Base-by-base conservation (phyloP, 768 basidiomycete genomes). In the Rhodotorula sphaerocarpa region DNA sequence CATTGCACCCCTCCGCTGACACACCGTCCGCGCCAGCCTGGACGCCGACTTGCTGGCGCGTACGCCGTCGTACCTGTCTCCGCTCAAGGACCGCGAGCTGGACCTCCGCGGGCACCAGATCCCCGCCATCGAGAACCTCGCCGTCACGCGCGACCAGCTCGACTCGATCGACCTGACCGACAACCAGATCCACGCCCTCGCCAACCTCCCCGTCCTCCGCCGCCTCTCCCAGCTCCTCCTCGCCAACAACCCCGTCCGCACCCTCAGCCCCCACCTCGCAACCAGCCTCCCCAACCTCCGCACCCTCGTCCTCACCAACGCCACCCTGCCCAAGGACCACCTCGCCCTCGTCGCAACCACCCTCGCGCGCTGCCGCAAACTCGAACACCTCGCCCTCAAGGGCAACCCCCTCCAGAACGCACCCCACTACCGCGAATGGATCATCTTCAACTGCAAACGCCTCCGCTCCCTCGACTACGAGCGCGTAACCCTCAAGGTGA, bases 391-490 rank as follows among this genome's bases (percentile, higher is more conserved):
- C 54, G 83, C 83, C 42, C 77, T 92, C 69, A 70, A 88, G 67
- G 89, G 88, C 28, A 88, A 88, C 70, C 88, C 90, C 58, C 87
- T 91, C 36, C 78, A 81, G 74, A 86, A 90, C 79, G 87, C 87
- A 81, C 88, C 90, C 82, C 88, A 86, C 84, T 93, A 92, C 79
- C 87, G 89, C 79, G 88, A 90, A 79, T 93, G 90, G 90, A 83
- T 91, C 80, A 84, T 87, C 71, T 90, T 84, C 83, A 83, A 85
- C 79, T 80, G 90, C 80, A 84, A 86, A 76, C 81, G 82, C 74
- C 81, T 93, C 74, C 84, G 90, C 81, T 87, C 90, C 78, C 80
- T 93, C 74, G 90, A 93, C 82, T 93, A 88, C 78, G 87, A 90
- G 81, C 84, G 90, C 78, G 87, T 93, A 73, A 84, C 86, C 75